A percentile compares a stretch with the other conserved stretches of the same genome.
These are phyloP conservation scores for Microstroma glucosiphilum DNA, from an alignment of 1,284 basidiomycete species.

Conservation along the genomic window DNA sequence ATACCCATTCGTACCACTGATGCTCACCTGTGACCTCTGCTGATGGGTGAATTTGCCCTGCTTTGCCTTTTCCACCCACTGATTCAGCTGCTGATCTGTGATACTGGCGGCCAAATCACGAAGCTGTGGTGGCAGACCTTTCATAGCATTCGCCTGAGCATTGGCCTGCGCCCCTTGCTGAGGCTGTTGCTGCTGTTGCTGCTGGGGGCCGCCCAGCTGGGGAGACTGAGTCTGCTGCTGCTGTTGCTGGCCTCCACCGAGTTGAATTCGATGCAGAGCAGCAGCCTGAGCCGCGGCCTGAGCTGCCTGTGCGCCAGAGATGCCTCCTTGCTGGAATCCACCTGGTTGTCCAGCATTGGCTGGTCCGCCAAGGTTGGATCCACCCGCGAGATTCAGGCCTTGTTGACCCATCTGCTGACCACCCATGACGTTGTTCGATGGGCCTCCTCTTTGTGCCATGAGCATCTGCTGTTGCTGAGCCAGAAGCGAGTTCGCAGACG, in stretches of 20 bases:
- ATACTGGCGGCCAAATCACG: neutral
- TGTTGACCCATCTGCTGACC: conserved; percentile 1
- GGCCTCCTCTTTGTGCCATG: no score
- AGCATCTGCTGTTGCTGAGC: conserved; percentile 4
- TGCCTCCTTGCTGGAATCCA: no score
- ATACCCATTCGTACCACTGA: neutral
- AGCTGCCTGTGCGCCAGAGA: neutral
- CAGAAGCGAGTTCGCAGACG: neutral
- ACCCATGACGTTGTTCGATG: no score
- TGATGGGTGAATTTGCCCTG: neutral
- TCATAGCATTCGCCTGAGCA: neutral
- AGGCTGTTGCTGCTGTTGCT: neutral
- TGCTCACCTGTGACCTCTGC: conserved; percentile 3
- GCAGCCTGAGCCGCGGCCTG: conserved; percentile 1
- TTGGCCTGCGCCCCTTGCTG: neutral
- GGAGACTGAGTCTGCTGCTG: neutral
- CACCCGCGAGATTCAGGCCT: neutral
- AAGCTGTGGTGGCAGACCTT: neutral
- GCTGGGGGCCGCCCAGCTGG: neutral
- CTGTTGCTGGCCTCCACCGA: neutral
- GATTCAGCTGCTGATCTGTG: conserved; percentile 6
- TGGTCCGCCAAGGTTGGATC: neutral
- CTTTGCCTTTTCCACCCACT: conserved; percentile 6
- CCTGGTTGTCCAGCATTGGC: neutral
- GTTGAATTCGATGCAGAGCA: neutral